Evolutionary conservation across 1,284 basidiomycete genomes (phyloP).

Genomic region (Xerocomus minutiporus): DNA sequence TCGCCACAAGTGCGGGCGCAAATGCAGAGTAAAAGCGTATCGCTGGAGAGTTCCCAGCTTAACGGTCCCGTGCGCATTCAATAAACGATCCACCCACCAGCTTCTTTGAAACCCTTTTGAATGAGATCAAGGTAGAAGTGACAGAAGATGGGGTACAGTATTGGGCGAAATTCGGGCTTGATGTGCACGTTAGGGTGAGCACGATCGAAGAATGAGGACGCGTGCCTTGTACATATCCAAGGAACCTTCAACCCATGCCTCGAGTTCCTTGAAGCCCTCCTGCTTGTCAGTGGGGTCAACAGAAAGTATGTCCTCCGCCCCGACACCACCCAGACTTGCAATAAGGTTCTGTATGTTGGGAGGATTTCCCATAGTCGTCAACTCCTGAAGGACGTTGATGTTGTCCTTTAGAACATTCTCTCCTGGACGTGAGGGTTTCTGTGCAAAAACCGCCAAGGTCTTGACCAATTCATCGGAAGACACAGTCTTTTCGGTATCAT

Average conservation of each 20-base stretch:
- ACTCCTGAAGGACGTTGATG: conserved; percentile 58
- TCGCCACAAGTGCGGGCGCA: conserved; percentile 62
- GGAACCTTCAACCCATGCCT: conserved; percentile 91
- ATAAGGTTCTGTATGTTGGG: conserved; percentile 70
- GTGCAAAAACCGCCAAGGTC: conserved; percentile 59
- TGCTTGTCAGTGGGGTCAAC: conserved; percentile 88
- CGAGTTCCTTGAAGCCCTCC: conserved; percentile 81
- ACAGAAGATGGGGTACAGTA: conserved; percentile 94
- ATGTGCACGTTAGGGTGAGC: conserved; percentile 6
- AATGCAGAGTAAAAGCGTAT: conserved; percentile 74
- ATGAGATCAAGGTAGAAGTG: conserved; percentile 97
- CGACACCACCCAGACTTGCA: conserved; percentile 68
- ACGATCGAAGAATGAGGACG: conserved; percentile 5
- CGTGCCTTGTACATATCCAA: conserved; percentile 79
- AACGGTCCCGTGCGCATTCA: conserved; percentile 2
- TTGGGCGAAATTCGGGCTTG: conserved; percentile 88
- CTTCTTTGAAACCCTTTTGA: conserved; percentile 84
- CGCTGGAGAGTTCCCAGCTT: conserved; percentile 36
- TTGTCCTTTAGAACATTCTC: conserved; percentile 67
- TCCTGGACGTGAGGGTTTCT: conserved; percentile 58
- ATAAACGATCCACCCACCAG: conserved; percentile 47
- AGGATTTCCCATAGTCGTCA: conserved; percentile 59
- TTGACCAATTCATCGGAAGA: conserved; percentile 64
- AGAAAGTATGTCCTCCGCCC: conserved; percentile 77
- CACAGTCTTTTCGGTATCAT: conserved; percentile 47